These are phyloP conservation scores for Colletotrichum liaoningense DNA, from an alignment of 2,329 filamentous ascomycete genomes.

Conservation along the genomic window DNA sequence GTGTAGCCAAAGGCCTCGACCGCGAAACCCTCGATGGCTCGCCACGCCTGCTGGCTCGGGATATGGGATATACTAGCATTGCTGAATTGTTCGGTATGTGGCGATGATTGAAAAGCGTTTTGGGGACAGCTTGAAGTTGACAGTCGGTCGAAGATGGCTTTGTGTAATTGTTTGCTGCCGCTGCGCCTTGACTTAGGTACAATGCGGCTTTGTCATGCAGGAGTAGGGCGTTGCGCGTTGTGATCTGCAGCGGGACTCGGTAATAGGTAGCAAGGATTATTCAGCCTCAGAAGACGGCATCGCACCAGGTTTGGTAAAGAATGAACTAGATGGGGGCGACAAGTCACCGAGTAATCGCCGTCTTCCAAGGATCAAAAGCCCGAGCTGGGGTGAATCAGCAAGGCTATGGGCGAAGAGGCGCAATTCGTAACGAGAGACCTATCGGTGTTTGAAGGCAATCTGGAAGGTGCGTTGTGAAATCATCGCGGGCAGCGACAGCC, in stretches of 20 bases:
- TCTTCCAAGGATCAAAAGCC: background rate
- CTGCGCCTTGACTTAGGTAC: background rate
- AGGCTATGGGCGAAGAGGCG: background rate
- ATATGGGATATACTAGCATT: background rate
- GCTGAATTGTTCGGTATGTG: background rate
- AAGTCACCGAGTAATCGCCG: background rate
- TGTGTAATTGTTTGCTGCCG: background rate
- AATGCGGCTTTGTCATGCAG: background rate
- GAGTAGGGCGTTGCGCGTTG: background rate
- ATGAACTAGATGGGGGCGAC: too few relatives aligned
- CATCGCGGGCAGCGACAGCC: background rate
- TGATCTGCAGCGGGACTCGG: slow-evolving; percentile 1
- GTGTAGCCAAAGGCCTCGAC: background rate
- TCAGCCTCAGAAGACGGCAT: background rate
- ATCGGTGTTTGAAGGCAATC: background rate
- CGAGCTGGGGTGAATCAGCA: background rate
- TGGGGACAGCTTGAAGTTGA: background rate
- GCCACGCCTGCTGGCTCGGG: background rate
- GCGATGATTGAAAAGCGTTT: background rate
- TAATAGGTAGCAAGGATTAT: background rate
- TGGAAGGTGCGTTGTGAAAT: slow-evolving; percentile 3
- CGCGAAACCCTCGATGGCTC: background rate
- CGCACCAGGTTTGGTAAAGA: background rate
- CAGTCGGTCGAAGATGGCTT: background rate
- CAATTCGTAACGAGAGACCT: background rate